These are phyloP conservation scores for Ustilago sp. DNA, from an alignment of 1,284 basidiomycete genomes.

Conservation along the genomic window DNA sequence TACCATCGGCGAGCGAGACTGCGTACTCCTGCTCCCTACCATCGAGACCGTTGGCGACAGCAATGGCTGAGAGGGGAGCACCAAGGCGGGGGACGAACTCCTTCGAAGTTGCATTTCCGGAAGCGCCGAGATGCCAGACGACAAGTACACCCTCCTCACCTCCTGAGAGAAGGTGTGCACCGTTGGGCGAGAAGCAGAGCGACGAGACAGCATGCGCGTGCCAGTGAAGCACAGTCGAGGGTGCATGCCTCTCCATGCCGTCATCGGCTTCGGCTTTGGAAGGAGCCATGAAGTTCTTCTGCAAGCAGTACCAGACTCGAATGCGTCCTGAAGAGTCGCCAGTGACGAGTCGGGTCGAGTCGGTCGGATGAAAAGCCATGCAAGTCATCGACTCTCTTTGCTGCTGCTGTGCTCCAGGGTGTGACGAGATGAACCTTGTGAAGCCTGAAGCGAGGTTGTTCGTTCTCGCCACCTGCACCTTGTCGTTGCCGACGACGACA, in stretches of 20 bases:
- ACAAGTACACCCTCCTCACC: conserved; percentile 96
- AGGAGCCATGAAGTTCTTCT: conserved; percentile 51
- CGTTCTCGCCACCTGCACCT: conserved; percentile 77
- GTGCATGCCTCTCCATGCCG: conserved; percentile 70
- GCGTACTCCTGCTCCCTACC: conserved; percentile 84
- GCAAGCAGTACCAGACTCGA: conserved; percentile 89
- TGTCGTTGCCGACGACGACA: conserved; percentile 82
- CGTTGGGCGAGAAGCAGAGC: conserved; percentile 87
- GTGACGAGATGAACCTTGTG: conserved; percentile 79
- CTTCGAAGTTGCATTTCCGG: conserved; percentile 48
- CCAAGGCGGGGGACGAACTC: conserved; percentile 90
- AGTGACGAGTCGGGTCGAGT: conserved; percentile 89
- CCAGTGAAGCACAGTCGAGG: conserved; percentile 93
- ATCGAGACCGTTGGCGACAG: conserved; percentile 74
- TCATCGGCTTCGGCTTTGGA: conserved; percentile 43
- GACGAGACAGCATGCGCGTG: conserved; percentile 95
- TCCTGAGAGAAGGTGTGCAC: conserved; percentile 91
- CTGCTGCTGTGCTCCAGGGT: conserved; percentile 32
- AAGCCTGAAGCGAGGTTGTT: conserved; percentile 71
- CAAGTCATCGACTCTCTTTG: conserved; percentile 76
- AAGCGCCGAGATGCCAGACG: conserved; percentile 80
- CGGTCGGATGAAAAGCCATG: conserved; percentile 86
- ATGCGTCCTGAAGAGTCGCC: conserved; percentile 88
- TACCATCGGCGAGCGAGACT: conserved; percentile 84
- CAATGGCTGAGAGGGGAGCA: conserved; percentile 77